These are phyloP conservation scores for Trichoderma semiorbis DNA, from an alignment of 2,329 filamentous ascomycete species.

Conservation along the genomic window DNA sequence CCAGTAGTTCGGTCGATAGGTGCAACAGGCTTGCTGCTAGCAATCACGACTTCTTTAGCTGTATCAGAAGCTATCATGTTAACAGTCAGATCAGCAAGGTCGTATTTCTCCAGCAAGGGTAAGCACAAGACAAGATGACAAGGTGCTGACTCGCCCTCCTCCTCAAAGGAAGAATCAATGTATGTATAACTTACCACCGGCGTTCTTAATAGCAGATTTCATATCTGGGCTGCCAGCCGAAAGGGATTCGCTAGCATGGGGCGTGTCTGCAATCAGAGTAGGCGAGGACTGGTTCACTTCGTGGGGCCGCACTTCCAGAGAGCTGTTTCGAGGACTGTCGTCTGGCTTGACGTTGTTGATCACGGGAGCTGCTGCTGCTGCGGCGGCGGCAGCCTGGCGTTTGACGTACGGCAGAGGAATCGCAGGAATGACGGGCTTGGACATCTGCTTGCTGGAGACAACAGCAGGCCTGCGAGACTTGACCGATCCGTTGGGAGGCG, in stretches of 20 bases:
- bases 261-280: background rate
- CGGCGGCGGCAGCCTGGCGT: constrained; percentile 35
- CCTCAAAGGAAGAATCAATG: background rate
- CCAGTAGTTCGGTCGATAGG: background rate
- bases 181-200: constrained; percentile 8
- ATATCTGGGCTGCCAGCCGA: background rate
- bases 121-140: background rate
- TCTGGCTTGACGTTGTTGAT: constrained; percentile 8
- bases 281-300: constrained; percentile 3
- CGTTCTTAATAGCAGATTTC: background rate
- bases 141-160: background rate
- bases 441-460: constrained; percentile 27
- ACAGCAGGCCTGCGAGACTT: constrained; percentile 29
- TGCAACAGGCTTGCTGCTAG: background rate
- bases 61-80: background rate
- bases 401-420: constrained; percentile 40
- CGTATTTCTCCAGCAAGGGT: background rate
- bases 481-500: constrained; percentile 32
- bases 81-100: background rate
- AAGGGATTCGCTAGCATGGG: constrained; percentile 8
- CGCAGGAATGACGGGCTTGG: constrained; percentile 37
- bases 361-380: constrained; percentile 30
- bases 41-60: background rate
- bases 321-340: background rate
- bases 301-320: background rate